phyloP scores from a whole-genome alignment of 768 basidiomycete species.

The Lactarius hengduanensis region DNA sequence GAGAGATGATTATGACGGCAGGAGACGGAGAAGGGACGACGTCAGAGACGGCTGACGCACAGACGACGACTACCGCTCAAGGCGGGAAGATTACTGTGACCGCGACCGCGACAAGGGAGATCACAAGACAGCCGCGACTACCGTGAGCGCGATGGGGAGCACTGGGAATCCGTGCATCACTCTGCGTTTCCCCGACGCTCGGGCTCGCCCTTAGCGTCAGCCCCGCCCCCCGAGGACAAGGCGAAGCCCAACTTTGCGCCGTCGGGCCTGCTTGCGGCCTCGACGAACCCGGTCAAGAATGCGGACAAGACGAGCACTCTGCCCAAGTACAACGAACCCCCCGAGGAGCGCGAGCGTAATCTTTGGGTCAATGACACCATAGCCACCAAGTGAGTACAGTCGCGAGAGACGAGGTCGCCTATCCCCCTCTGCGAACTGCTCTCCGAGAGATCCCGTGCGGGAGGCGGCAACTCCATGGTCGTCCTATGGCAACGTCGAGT shows the following conservation, averaged over 20 bases:
- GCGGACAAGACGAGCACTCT: conserved; percentile 74
- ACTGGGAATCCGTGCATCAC: conserved; percentile 42
- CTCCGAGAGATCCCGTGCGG: conserved; percentile 7
- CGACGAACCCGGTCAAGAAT: conserved; percentile 85
- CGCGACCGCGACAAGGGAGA: conserved; percentile 41
- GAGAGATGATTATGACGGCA: conserved; percentile 23
- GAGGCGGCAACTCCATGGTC: background rate
- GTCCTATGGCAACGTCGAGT: background rate
- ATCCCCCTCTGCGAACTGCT: background rate
- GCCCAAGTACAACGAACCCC: conserved; percentile 97
- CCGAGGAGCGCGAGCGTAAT: conserved; percentile 92
- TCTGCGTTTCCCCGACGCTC: conserved; percentile 57
- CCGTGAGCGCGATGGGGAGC: conserved; percentile 36
- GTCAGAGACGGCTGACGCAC: no score
- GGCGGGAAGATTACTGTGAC: conserved; percentile 47
- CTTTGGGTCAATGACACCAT: conserved; percentile 67
- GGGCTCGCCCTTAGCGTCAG: conserved; percentile 41
- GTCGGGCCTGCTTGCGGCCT: conserved; percentile 94
- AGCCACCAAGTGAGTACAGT: conserved; percentile 25
- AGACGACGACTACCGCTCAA: conserved; percentile 38
- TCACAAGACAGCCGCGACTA: conserved; percentile 42
- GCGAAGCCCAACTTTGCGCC: conserved; percentile 86
- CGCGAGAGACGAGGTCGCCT: conserved; percentile 2
- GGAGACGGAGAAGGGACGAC: conserved; percentile 29
- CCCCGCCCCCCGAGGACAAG: conserved; percentile 55